Base-by-base conservation (phyloP, 345 rosid genomes). In the Conringia planisiliqua region DNA sequence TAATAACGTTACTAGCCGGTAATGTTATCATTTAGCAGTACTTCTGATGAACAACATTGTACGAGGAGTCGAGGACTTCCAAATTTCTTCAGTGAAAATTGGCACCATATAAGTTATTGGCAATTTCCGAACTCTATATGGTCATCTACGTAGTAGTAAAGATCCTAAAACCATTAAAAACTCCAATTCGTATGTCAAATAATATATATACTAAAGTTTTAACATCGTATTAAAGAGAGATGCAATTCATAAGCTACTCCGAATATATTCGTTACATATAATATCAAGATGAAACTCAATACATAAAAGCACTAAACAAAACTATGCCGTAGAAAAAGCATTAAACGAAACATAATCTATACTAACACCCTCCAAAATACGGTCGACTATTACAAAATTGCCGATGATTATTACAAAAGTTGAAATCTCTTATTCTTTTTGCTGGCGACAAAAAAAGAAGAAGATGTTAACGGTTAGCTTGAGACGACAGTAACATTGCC, bases 361-460 rank as follows among this genome's bases (percentile, higher is more conserved):
- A 33, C 36, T 12, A 17, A 30, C 33, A 58, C 32, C 27, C 24
- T 17, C 46, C 51, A 24, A 58, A 36, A 59, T 43, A 22, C 40
- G 8, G 20, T 26, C 61, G 68, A 48, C 61, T 71, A 3, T 8
- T 36, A 71, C 68, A 71, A 71, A 71, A 71, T 50, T 50, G 51
- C 52, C 61, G 11, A 36, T 12, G 38, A 26, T 61, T 61, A 61
- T 46, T 71, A 71, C 75, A 61, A 61, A 60, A 60, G 7, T 48
- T 3, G 18, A 24, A 61, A 48, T 3, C 24, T 24, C 51, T 58
- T 70, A 29, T 58, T 43, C 32, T 58, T 48, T 26, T 24, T n/a
- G 35, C 50, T 57, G 27, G 20, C 13, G 43, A 17, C n/a, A 22
- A 42, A 51, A 47, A 51, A 33, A 35, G 18, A 24, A 3, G 56